phyloP scores from a whole-genome alignment of 257 asterid genomes.

The Paraleonurus japonicus region DNA sequence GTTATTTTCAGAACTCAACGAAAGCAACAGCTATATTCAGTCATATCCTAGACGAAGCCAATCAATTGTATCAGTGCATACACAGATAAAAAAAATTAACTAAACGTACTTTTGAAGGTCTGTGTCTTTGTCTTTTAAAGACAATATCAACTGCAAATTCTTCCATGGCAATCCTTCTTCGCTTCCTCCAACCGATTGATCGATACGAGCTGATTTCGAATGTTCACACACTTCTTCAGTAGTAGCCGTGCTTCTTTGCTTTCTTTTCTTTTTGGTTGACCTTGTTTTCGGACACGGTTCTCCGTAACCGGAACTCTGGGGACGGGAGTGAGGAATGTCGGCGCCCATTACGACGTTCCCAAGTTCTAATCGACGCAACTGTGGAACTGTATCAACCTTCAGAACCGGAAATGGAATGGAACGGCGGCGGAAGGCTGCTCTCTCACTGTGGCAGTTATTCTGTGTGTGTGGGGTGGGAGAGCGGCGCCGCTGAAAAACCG shows the following conservation, averaged over 20 bases:
- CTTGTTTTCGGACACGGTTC: slow-evolving; percentile 9
- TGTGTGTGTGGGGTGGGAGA: background rate
- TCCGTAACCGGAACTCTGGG: slow-evolving; percentile 11
- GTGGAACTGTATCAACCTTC: background rate
- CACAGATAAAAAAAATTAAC: background rate
- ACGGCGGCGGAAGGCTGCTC: background rate
- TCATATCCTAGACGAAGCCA: background rate
- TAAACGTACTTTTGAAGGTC: slow-evolving; percentile 42
- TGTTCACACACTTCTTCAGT: slow-evolving; percentile 30
- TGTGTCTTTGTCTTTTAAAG: slow-evolving; percentile 51
- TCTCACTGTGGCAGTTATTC: too few species aligned
- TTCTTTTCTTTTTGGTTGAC: slow-evolving; percentile 49
- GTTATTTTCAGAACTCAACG: slow-evolving; percentile 2
- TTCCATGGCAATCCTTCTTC: slow-evolving; percentile 56
- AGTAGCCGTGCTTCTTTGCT: slow-evolving; percentile 32
- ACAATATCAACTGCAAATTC: slow-evolving; percentile 58
- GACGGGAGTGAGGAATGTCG: slow-evolving; percentile 1
- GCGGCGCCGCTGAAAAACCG: too few species aligned
- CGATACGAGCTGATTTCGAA: slow-evolving; percentile 39
- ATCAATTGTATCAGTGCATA: background rate
- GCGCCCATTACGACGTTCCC: slow-evolving; percentile 19
- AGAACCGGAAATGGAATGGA: background rate
- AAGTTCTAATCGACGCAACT: background rate
- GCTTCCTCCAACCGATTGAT: slow-evolving; percentile 25
- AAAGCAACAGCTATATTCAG: background rate